These are phyloP conservation scores for Picea engelmannii DNA, from an alignment of 83 land plant species.

Conservation along the genomic window DNA sequence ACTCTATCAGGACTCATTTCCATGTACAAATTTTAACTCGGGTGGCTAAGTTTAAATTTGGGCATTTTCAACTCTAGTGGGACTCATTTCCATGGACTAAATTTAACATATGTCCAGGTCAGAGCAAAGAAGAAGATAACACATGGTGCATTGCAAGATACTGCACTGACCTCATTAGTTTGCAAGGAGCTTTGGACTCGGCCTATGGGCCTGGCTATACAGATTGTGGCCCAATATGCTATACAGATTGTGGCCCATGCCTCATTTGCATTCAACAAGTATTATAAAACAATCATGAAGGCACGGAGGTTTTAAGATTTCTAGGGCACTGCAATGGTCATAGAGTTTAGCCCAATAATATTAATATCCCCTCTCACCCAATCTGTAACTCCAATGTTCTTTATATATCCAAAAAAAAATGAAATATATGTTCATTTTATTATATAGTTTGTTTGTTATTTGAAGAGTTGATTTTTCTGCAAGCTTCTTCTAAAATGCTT, in stretches of 20 bases:
- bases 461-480: too few relatives aligned
- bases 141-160: slow-evolving; percentile 20
- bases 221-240: slow-evolving; percentile 52
- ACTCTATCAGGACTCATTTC: not conserved
- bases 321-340: slow-evolving; percentile 50
- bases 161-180: slow-evolving; percentile 12
- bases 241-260: not conserved
- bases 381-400: not conserved
- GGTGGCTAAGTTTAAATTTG: not conserved
- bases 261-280: too few relatives aligned
- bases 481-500: too few relatives aligned
- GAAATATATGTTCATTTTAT: too few relatives aligned
- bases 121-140: slow-evolving; percentile 10
- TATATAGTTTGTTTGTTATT: too few relatives aligned
- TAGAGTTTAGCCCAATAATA: slow-evolving; percentile 34
- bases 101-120: not conserved
- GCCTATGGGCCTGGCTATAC: slow-evolving; percentile 54
- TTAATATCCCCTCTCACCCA: not conserved
- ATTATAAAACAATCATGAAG: slow-evolving; percentile 35
- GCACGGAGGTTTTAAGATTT: slow-evolving; percentile 51
- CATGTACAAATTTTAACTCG: not conserved
- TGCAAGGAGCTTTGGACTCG: slow-evolving; percentile 60
- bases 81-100: not conserved
- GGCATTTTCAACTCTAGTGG: not conserved
- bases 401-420: too few relatives aligned